Percentiles rank a stretch among this genome's conserved stretches.
These are phyloP conservation scores for Zygotorulaspora mrakii DNA, from an alignment of 1,139 yeast genomes.

Conservation along the genomic window DNA sequence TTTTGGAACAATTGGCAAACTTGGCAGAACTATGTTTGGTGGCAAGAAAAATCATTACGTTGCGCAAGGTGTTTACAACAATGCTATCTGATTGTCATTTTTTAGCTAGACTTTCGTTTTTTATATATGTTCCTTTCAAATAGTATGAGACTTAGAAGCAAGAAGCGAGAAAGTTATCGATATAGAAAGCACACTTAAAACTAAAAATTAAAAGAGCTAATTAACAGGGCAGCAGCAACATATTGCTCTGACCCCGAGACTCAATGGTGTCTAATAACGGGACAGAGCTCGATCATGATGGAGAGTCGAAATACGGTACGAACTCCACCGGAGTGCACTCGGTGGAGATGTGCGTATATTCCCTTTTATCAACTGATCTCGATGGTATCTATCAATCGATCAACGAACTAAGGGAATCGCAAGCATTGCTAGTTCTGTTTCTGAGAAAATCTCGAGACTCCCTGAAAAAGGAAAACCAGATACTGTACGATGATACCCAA, in stretches of 20 bases:
- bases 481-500: slow-evolving; percentile 17
- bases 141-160: too few species aligned
- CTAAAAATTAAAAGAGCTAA: too few species aligned
- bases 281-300: not conserved
- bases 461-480: slow-evolving; percentile 23
- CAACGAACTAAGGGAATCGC: slow-evolving; percentile 34
- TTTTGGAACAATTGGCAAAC: slow-evolving; percentile 43
- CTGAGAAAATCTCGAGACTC: slow-evolving; percentile 27
- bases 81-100: slow-evolving; percentile 3
- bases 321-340: slow-evolving; percentile 35
- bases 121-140: too few species aligned
- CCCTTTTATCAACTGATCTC: slow-evolving; percentile 31
- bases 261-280: not conserved
- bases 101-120: too few species aligned
- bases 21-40: slow-evolving; percentile 38
- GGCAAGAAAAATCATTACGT: slow-evolving; percentile 31
- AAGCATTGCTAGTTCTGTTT: slow-evolving; percentile 30
- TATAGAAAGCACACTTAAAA: too few species aligned
- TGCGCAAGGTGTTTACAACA: slow-evolving; percentile 16
- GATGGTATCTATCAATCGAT: slow-evolving; percentile 35
- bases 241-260: not conserved
- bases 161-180: too few species aligned
- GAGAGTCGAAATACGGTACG: too few species aligned
- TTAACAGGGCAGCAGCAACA: too few species aligned
- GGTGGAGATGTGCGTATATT: slow-evolving; percentile 33